phyloP scores from a whole-genome alignment of 345 rosid genomes.

The Fremontodendron californicum region DNA sequence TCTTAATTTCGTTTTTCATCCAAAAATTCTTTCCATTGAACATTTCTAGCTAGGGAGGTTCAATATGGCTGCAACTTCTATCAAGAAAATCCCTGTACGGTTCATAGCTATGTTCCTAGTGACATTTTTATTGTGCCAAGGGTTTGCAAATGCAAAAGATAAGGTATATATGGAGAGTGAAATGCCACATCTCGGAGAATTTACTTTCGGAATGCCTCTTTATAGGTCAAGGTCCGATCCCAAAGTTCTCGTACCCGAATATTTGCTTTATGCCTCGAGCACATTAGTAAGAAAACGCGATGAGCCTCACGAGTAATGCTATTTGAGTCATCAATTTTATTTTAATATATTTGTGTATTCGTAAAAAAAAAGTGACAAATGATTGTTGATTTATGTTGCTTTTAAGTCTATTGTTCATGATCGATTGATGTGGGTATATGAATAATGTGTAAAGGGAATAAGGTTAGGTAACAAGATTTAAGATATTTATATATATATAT shows the following conservation, averaged over 20 bases:
- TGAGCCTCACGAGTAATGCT: no score
- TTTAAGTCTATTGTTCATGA: no score
- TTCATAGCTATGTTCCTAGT: not conserved
- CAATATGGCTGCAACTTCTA: not conserved
- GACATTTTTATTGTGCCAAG: not conserved
- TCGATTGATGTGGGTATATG: no score
- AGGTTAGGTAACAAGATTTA: no score
- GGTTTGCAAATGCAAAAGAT: not conserved
- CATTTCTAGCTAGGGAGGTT: not conserved
- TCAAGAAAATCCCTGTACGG: not conserved
- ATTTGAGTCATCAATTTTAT: no score
- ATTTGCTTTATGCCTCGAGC: no score
- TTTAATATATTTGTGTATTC: no score
- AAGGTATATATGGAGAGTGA: not conserved
- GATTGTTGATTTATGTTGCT: no score
- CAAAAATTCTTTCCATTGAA: not conserved
- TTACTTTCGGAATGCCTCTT: not conserved
- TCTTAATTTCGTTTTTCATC: not conserved
- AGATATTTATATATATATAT: no score
- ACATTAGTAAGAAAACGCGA: no score
- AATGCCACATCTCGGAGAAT: not conserved
- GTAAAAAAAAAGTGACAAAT: no score
- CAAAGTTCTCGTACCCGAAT: not conserved
- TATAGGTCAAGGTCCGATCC: not conserved
- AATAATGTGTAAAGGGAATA: no score